Base-by-base conservation (phyloP, 495 filamentous ascomycete species). In the Penicillium antarcticum region DNA sequence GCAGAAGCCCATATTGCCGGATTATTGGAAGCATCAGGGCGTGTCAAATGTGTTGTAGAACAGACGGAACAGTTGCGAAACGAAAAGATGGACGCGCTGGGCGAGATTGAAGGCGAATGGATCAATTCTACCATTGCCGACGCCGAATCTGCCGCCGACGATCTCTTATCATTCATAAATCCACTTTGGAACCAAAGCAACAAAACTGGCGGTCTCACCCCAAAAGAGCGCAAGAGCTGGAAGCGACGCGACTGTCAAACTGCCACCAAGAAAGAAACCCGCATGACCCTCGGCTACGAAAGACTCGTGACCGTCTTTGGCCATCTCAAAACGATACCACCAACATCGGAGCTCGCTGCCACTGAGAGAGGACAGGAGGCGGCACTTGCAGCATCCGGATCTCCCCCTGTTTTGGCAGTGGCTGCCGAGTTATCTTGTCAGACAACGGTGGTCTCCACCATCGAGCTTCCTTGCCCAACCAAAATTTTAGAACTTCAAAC, bases 81-180 rank as follows among this genome's bases (percentile, higher is more conserved):
- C n/a, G 38, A 42, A 1, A 49, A 40, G 13, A n/a, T 6, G 11
- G 5, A 14, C n/a, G 4, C 2, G 5, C 29, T 49, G 5, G 47
- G 36, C 3, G 47, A 49, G 26, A 49, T 49, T 10, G 47, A 49
- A 31, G 26, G 23, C n/a, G 47, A 49, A n/a, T 49, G 47, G 47
- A 24, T 49, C 37, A 41, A 34, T 19, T 49, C 47, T 11, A 35
- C 26, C 9, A 49, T 49, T 16, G 18, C 29, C 29, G 38, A 42
- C 4, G 18, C 47, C 18, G 47, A 49, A 12, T 5, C 21, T 5
- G 26, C 13, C 8, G 26, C 19, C 7, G 17, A 31, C 19, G 37
- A 41, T 8, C 33, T 49, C 4, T 33, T 24, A 4, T 19, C 37
- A 5, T 49, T 42, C 7, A n/a, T 42, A n/a, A 13, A 18, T 5